Evolutionary conservation across 306 rosid species (phyloP), one percentile per base, ranked within the genome.

Genomic region (Calophaca sinica): DNA sequence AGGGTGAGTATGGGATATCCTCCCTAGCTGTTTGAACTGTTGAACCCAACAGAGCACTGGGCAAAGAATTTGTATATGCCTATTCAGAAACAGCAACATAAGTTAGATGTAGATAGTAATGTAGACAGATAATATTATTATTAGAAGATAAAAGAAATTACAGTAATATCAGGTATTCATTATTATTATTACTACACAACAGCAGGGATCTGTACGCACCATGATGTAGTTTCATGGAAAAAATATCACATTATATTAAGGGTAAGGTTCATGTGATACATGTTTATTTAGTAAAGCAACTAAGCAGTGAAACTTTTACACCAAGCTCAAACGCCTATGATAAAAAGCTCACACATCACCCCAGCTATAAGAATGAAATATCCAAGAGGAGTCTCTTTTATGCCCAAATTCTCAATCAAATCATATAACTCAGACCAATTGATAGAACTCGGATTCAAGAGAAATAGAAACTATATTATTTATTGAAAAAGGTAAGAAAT

Each of bases 1-100:
- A 96, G 67, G 99, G 96, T 42, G 98, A 90, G 80, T 96, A 96
- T 9, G 93, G 87, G 75, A 86, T 85, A 70, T 96, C 98, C 51
- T 96, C 99, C 85, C 99, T 90, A 28, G 68, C 89, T 33, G 88
- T 86, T 84, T 90, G 99, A 84, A 77, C 91, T 0, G 81, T 89
- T 4, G 96, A 90, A 72, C 92, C 89, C 91, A 96, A 81, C 78
- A 92, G 76, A 74, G 91, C 84, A 86, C 86, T 87, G 50, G 99
- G 96, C 81, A 96, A 83, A 61, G 93, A 90, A 86, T 86, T 92
- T 48, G 99, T 83, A 70, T 94, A 90, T 32, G 86, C 98, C 87
- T 92, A 96, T 84, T 77, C 79, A 15, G 51, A 81, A 67, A 53
- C 10, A 80, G 53, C 65, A 70, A 48, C 5, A 57, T 36, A 63